phyloP scores from a whole-genome alignment of 495 filamentous ascomycete species.

The Daldinia grandis region DNA sequence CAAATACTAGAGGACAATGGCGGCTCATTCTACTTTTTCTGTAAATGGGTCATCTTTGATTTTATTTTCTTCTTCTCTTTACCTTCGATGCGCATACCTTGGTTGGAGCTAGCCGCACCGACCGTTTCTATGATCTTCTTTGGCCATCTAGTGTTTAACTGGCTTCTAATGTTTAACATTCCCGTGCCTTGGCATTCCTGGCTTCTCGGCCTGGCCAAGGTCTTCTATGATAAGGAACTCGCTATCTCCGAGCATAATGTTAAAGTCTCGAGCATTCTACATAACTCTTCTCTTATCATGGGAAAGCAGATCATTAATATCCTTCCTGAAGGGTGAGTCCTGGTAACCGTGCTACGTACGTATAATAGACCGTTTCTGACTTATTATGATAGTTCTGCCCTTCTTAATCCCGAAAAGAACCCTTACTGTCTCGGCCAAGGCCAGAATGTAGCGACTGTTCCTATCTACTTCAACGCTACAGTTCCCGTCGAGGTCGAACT shows the following conservation, averaged over 20 bases:
- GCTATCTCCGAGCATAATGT: slow-evolving; percentile 89
- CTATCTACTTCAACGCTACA: slow-evolving; percentile 92
- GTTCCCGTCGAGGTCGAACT: slow-evolving; percentile 86
- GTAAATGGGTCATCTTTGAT: slow-evolving; percentile 92
- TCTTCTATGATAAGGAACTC: slow-evolving; percentile 88
- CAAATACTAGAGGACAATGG: slow-evolving; percentile 75
- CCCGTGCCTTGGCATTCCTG: slow-evolving; percentile 73
- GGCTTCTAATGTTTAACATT: slow-evolving; percentile 90
- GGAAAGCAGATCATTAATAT: slow-evolving; percentile 97
- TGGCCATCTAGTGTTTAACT: slow-evolving; percentile 74
- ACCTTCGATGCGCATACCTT: slow-evolving; percentile 87
- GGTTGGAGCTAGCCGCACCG: slow-evolving; percentile 86
- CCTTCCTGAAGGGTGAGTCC: slow-evolving; percentile 85
- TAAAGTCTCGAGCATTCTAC: slow-evolving; percentile 81
- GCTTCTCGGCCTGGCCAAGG: slow-evolving; percentile 71
- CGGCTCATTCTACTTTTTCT: slow-evolving; percentile 83
- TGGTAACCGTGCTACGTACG: neutral
- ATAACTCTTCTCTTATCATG: slow-evolving; percentile 90
- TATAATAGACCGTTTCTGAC: slow-evolving; percentile 28
- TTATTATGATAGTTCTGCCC: slow-evolving; percentile 69
- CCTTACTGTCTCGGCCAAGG: slow-evolving; percentile 80
- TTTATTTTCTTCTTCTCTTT: slow-evolving; percentile 83
- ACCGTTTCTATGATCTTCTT: slow-evolving; percentile 72
- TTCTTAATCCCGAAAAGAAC: slow-evolving; percentile 79
- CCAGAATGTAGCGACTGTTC: slow-evolving; percentile 69